Percentiles rank a stretch among this genome's conserved stretches.
Evolutionary conservation across 441 rosid genomes (phyloP).

Genomic region (Aleurites moluccanus): DNA sequence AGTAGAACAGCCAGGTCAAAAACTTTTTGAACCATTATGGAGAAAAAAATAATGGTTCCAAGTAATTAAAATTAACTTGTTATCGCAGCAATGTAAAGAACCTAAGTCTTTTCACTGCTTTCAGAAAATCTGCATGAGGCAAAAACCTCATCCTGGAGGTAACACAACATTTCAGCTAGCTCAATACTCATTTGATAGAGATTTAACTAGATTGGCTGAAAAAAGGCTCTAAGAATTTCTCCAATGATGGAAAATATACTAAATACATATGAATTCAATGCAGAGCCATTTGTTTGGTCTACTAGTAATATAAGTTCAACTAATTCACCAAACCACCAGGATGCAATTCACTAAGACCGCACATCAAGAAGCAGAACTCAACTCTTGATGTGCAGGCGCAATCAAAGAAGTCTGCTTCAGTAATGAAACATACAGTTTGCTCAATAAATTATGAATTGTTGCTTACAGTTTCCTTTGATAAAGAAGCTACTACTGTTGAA

Average conservation of each 20-base stretch:
- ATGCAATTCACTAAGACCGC: neutral
- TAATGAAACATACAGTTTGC: neutral
- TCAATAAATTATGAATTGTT: conserved; percentile 2
- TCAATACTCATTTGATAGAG: conserved; percentile 15
- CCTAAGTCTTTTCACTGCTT: conserved; percentile 40
- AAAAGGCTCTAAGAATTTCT: neutral
- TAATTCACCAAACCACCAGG: neutral
- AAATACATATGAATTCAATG: neutral
- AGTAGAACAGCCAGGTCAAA: neutral
- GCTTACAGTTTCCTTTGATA: conserved; percentile 70
- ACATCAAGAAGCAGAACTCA: neutral
- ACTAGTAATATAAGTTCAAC: neutral
- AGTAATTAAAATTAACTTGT: conserved; percentile 50
- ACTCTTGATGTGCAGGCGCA: neutral
- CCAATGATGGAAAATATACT: neutral
- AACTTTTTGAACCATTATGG: neutral
- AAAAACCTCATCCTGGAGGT: conserved; percentile 78
- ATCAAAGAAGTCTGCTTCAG: conserved; percentile 1
- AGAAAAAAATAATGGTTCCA: neutral
- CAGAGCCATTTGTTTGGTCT: neutral
- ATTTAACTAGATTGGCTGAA: conserved; percentile 7
- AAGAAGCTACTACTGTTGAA: conserved; percentile 55
- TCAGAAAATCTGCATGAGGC: conserved; percentile 77
- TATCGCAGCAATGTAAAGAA: conserved; percentile 70
- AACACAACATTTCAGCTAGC: conserved; percentile 27